These are phyloP conservation scores for Tephrocybe sp. DNA, from an alignment of 768 basidiomycete species.

Conservation along the genomic window DNA sequence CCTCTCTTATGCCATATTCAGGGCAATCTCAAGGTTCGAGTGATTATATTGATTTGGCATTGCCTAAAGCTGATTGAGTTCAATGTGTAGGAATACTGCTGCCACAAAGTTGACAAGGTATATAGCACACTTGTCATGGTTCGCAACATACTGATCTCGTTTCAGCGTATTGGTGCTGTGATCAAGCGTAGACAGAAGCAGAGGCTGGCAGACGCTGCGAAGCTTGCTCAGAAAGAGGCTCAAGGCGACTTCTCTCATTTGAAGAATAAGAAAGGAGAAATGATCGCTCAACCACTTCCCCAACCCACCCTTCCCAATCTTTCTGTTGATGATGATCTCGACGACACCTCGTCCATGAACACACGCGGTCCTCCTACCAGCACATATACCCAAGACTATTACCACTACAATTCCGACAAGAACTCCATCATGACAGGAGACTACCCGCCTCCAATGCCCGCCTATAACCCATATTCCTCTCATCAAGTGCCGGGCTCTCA, in stretches of 20 bases:
- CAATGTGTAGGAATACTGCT: constrained; percentile 80
- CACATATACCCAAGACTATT: constrained; percentile 53
- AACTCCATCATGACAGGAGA: constrained; percentile 37
- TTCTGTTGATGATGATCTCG: constrained; percentile 76
- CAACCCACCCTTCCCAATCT: constrained; percentile 95
- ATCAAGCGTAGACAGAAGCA: constrained; percentile 91
- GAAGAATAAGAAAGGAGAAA: constrained; percentile 89
- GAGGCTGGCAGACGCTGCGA: constrained; percentile 75
- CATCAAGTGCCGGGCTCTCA: constrained; percentile 51
- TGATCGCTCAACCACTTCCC: constrained; percentile 75
- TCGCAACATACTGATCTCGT: background rate
- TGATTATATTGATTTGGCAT: background rate
- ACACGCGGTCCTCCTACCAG: constrained; percentile 53
- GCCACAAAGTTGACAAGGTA: constrained; percentile 98
- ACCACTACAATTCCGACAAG: constrained; percentile 53
- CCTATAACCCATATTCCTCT: constrained; percentile 65
- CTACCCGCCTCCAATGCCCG: constrained; percentile 74
- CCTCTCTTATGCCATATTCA: constrained; percentile 95
- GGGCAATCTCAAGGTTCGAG: constrained; percentile 87
- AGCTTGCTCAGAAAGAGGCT: constrained; percentile 87
- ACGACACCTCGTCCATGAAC: constrained; percentile 55
- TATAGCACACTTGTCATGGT: background rate
- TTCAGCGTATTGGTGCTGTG: constrained; percentile 87
- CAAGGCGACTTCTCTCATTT: constrained; percentile 87
- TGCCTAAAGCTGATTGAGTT: constrained; percentile 6